Evolutionary conservation across 441 rosid species (phyloP).

Genomic region (Iberis amara): DNA sequence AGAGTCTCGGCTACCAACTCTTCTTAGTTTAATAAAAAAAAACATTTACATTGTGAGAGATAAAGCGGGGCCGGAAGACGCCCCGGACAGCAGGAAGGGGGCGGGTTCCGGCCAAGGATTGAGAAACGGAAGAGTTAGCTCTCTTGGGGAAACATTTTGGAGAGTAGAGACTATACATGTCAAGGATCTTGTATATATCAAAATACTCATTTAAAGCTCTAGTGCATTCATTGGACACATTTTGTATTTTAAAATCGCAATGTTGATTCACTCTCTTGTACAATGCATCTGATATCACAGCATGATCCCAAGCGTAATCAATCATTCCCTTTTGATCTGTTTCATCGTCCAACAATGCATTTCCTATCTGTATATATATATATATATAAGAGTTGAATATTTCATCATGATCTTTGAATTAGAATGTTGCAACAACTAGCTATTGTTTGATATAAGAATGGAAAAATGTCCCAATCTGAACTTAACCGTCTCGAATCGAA

Average conservation of each 20-base stretch:
- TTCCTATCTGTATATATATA: constrained; percentile 51
- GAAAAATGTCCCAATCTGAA: too few species aligned
- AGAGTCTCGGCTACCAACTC: too few species aligned
- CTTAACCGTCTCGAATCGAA: too few species aligned
- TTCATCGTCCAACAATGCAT: constrained; percentile 63
- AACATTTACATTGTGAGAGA: constrained; percentile 41
- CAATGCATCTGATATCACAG: constrained; percentile 59
- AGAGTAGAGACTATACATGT: constrained; percentile 67
- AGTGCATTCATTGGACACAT: constrained; percentile 29
- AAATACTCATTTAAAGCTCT: constrained; percentile 39
- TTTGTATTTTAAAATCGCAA: constrained; percentile 40
- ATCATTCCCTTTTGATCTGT: constrained; percentile 69
- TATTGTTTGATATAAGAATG: too few species aligned
- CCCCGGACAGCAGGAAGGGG: constrained; percentile 33
- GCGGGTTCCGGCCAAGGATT: constrained; percentile 25
- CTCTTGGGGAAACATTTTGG: constrained; percentile 34
- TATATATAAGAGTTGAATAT: neutral
- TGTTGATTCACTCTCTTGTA: constrained; percentile 34
- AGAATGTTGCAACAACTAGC: too few species aligned
- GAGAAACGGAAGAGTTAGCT: constrained; percentile 17
- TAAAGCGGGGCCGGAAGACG: constrained; percentile 34
- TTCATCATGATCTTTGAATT: neutral
- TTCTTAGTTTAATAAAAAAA: neutral
- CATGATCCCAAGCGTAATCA: constrained; percentile 73
- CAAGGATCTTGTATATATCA: constrained; percentile 42